Evolutionary conservation across 768 basidiomycete genomes (phyloP).

Genomic region (Ramaria rubella): DNA sequence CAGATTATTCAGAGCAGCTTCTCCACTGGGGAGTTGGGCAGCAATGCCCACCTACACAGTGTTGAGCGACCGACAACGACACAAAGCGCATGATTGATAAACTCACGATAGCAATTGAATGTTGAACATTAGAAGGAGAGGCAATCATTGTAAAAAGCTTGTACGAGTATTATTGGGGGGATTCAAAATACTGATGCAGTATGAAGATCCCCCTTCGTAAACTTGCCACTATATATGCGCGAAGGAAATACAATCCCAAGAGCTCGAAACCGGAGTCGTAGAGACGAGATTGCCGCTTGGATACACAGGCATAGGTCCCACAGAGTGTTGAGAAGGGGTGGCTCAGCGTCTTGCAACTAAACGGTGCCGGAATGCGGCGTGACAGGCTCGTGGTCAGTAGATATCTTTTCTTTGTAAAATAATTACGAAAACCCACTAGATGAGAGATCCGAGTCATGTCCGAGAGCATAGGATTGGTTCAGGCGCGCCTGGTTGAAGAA

Average conservation of each 20-base stretch:
- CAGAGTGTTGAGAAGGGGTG: neutral
- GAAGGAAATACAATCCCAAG: neutral
- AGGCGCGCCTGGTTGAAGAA: too few species aligned
- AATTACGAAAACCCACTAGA: too few species aligned
- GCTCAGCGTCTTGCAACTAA: too few species aligned
- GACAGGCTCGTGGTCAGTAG: too few species aligned
- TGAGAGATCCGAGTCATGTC: too few species aligned
- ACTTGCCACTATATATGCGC: neutral
- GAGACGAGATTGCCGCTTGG: neutral
- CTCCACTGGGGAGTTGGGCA: constrained; percentile 11
- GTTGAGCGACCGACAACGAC: neutral
- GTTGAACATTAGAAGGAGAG: neutral
- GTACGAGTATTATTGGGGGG: neutral
- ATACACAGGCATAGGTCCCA: too few species aligned
- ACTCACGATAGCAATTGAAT: constrained; percentile 7
- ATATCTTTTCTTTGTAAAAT: too few species aligned
- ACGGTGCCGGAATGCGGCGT: too few species aligned
- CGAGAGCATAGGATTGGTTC: too few species aligned
- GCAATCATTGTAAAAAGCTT: neutral
- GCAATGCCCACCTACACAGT: constrained; percentile 11
- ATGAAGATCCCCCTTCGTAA: neutral
- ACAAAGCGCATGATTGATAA: neutral
- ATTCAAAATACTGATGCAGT: neutral
- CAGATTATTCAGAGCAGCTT: constrained; percentile 4
- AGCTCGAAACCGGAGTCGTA: too few species aligned